These are phyloP conservation scores for Capsicum pubescens DNA, from an alignment of 257 asterid genomes.

Conservation along the genomic window DNA sequence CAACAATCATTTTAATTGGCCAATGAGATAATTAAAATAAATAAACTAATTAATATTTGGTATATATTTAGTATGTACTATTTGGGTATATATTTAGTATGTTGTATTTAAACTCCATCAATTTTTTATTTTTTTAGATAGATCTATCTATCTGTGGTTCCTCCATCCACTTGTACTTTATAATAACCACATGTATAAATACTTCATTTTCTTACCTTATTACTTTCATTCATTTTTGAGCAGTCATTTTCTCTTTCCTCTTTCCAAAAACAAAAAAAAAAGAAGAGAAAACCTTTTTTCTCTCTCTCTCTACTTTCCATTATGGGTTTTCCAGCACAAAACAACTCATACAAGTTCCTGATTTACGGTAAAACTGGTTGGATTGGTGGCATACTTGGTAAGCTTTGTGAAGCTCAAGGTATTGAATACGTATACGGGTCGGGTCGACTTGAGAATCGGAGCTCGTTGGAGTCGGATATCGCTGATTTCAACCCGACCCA, in stretches of 20 bases:
- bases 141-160: too few species aligned
- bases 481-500: slow-evolving; percentile 62
- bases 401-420: slow-evolving; percentile 73
- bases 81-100: too few species aligned
- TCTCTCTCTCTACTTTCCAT: background rate
- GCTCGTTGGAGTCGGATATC: slow-evolving; percentile 60
- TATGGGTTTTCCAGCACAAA: slow-evolving; percentile 64
- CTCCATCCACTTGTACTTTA: too few species aligned
- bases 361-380: slow-evolving; percentile 87
- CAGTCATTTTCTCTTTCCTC: background rate
- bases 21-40: too few species aligned
- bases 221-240: too few species aligned
- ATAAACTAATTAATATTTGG: too few species aligned
- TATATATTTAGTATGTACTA: too few species aligned
- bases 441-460: slow-evolving; percentile 70
- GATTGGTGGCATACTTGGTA: slow-evolving; percentile 85
- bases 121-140: too few species aligned
- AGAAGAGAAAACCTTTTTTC: background rate
- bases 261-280: background rate
- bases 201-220: too few species aligned
- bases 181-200: too few species aligned
- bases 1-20: too few species aligned
- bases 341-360: slow-evolving; percentile 64
- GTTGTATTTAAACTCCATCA: too few species aligned
- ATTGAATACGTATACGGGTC: slow-evolving; percentile 71